phyloP scores from a whole-genome alignment of 2,329 filamentous ascomycete genomes.

The Daldinia sp. region DNA sequence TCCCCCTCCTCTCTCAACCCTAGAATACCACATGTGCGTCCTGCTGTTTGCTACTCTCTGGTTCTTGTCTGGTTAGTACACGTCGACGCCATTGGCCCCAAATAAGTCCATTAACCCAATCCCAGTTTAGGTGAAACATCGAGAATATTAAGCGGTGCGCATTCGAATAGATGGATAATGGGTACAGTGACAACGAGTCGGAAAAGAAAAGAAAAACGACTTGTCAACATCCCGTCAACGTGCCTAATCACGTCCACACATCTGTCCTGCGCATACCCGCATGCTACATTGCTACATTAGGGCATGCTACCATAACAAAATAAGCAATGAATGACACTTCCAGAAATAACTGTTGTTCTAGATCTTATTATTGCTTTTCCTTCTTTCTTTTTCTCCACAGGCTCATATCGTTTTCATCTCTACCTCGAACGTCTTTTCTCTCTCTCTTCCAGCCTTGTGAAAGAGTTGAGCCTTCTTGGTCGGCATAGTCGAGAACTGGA shows the following conservation, averaged over 20 bases:
- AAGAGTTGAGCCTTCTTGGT: slow-evolving; percentile 4
- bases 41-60: slow-evolving; percentile 16
- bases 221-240: slow-evolving; percentile 20
- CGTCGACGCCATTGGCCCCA: slow-evolving; percentile 21
- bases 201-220: slow-evolving; percentile 16
- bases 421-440: background rate
- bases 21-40: slow-evolving; percentile 8
- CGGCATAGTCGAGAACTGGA: background rate
- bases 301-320: slow-evolving; percentile 10
- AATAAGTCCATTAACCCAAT: slow-evolving; percentile 14
- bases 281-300: slow-evolving; percentile 17
- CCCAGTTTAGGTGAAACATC: slow-evolving; percentile 28
- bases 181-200: slow-evolving; percentile 8
- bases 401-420: background rate
- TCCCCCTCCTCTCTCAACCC: slow-evolving; percentile 10
- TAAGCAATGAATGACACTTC: slow-evolving; percentile 2
- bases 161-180: background rate
- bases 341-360: slow-evolving; percentile 19
- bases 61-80: slow-evolving; percentile 17
- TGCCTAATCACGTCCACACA: slow-evolving; percentile 36
- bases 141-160: slow-evolving; percentile 22
- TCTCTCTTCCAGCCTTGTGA: slow-evolving; percentile 10
- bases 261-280: slow-evolving; percentile 31
- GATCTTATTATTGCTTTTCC: slow-evolving; percentile 2
- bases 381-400: slow-evolving; percentile 3